Percentiles rank a stretch among this genome's conserved stretches.
Conservation (phyloP, 805 yeast genomes). For the Candida ovalis region DNA sequence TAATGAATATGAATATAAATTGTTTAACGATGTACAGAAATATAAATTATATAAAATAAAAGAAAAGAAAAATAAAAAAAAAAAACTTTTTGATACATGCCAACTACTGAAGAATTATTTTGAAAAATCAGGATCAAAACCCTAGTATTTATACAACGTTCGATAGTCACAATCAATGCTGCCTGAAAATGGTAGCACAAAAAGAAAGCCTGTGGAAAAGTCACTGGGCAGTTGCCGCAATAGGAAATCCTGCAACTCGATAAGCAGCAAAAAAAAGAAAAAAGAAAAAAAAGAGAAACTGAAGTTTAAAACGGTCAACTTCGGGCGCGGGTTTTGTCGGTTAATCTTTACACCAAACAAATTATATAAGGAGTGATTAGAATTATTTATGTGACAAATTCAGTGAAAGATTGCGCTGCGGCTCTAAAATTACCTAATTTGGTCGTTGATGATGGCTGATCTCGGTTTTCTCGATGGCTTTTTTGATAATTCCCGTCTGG, state of each 20-base stretch:
- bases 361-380: background rate
- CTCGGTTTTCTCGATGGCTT: background rate
- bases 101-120: too few relatives aligned
- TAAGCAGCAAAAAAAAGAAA: too few relatives aligned
- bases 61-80: background rate
- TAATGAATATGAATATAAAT: slow-evolving; percentile 5
- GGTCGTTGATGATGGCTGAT: too few relatives aligned
- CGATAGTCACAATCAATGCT: too few relatives aligned
- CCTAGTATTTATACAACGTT: too few relatives aligned
- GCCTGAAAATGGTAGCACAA: too few relatives aligned
- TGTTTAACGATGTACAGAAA: too few relatives aligned
- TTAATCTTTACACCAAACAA: background rate
- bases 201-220: too few relatives aligned
- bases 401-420: background rate
- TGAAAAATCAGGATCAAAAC: too few relatives aligned
- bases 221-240: background rate
- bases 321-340: background rate
- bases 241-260: background rate
- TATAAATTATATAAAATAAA: background rate
- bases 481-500: background rate
- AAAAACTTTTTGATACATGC: too few relatives aligned
- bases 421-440: background rate
- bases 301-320: background rate
- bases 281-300: too few relatives aligned
- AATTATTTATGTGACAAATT: too few relatives aligned